Evolutionary conservation across 176 grass and related monocot species (phyloP).

Genomic region (Aegilops bicornis): DNA sequence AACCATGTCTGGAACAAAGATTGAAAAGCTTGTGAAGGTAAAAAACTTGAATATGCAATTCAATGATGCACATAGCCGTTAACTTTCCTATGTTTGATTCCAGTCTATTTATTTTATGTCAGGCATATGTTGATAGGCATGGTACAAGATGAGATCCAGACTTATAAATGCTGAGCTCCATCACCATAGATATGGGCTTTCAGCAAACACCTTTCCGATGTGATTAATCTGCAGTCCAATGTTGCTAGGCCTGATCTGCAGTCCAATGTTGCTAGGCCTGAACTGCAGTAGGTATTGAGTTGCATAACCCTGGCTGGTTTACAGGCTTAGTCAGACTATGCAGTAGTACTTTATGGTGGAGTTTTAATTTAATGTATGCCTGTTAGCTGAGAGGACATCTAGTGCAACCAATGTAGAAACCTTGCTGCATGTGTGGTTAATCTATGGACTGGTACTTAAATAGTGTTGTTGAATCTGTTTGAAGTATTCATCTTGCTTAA

Average conservation of each 20-base stretch:
- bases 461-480: neutral
- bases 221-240: slow-evolving; percentile 15
- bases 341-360: slow-evolving; percentile 15
- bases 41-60: slow-evolving; percentile 18
- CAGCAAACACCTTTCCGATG: neutral
- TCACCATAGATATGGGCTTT: slow-evolving; percentile 9
- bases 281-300: slow-evolving; percentile 17
- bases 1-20: slow-evolving; percentile 36
- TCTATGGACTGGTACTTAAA: slow-evolving; percentile 14
- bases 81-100: slow-evolving; percentile 21
- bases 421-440: slow-evolving; percentile 22
- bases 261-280: neutral
- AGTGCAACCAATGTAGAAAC: slow-evolving; percentile 19
- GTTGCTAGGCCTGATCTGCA: too few species aligned
- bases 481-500: neutral
- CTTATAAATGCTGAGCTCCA: slow-evolving; percentile 20
- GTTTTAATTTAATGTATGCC: slow-evolving; percentile 26
- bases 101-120: slow-evolving; percentile 25
- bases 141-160: slow-evolving; percentile 15
- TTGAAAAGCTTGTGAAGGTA: slow-evolving; percentile 69
- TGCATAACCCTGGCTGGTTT: slow-evolving; percentile 38
- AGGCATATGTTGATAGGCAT: slow-evolving; percentile 55
- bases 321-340: slow-evolving; percentile 25
- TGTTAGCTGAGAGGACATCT: slow-evolving; percentile 23
- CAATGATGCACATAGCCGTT: slow-evolving; percentile 11